Evolutionary conservation across 495 filamentous ascomycete genomes (phyloP).

Genomic region (Cryomyces minteri): DNA sequence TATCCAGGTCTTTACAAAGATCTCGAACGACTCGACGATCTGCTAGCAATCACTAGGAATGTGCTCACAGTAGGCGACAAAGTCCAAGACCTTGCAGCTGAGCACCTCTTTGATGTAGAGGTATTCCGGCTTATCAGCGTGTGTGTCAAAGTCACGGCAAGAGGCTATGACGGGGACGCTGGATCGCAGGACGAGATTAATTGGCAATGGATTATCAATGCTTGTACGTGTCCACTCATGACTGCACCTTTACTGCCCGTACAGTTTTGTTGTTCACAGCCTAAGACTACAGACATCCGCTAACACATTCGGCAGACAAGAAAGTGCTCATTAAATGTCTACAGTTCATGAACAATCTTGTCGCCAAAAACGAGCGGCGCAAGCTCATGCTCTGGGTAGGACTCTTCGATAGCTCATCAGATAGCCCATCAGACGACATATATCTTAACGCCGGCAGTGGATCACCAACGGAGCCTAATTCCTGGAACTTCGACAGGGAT

Average conservation of each 20-base stretch:
- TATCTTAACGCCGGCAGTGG: too few relatives aligned
- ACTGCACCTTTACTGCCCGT: too few relatives aligned
- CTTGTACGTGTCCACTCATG: constrained; percentile 13
- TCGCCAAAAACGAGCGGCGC: constrained; percentile 75
- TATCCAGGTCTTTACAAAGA: constrained; percentile 59
- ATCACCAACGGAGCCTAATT: too few relatives aligned
- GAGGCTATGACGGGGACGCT: constrained; percentile 72
- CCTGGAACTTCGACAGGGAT: too few relatives aligned
- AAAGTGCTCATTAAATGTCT: constrained; percentile 76
- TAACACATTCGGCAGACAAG: constrained; percentile 36
- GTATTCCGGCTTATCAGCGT: constrained; percentile 69
- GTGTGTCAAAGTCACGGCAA: constrained; percentile 72
- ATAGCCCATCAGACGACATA: background rate
- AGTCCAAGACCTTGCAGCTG: constrained; percentile 72
- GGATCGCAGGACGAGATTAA: constrained; percentile 43
- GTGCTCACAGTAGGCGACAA: constrained; percentile 64
- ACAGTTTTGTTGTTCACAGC: too few relatives aligned
- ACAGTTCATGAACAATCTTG: constrained; percentile 83
- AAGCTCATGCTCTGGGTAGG: constrained; percentile 86
- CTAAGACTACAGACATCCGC: constrained; percentile 5
- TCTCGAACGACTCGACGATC: constrained; percentile 64
- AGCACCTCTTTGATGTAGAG: constrained; percentile 59
- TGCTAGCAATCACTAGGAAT: constrained; percentile 73
- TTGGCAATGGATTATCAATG: constrained; percentile 44
- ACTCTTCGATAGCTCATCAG: constrained; percentile 40